phyloP scores from a whole-genome alignment of 140 eudicot species.

The Oenanthe javanica region DNA sequence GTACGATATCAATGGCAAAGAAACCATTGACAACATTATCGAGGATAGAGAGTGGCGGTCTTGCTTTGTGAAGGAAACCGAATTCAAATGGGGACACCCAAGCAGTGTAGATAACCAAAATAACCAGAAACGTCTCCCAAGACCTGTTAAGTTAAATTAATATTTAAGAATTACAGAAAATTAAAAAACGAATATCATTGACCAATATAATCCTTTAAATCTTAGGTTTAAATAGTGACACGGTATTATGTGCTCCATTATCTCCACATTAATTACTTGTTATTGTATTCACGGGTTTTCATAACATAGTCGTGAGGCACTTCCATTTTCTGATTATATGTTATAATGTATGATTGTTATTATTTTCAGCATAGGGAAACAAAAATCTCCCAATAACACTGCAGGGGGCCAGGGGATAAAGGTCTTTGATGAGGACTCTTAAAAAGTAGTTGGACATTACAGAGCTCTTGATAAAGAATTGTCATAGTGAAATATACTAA shows the following conservation, averaged over 20 bases:
- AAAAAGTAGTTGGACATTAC: background rate
- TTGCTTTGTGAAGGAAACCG: constrained; percentile 49
- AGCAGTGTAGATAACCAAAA: constrained; percentile 72
- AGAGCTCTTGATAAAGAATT: background rate
- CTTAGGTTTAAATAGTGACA: background rate
- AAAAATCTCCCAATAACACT: background rate
- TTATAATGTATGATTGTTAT: background rate
- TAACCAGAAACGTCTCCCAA: constrained; percentile 57
- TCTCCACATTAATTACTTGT: background rate
- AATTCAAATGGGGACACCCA: constrained; percentile 92
- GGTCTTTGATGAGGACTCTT: background rate
- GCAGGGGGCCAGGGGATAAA: background rate
- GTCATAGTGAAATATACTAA: background rate
- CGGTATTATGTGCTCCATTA: background rate
- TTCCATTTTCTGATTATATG: background rate
- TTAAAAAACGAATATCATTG: background rate
- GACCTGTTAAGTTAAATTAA: constrained; percentile 29
- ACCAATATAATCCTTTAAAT: background rate
- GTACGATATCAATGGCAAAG: constrained; percentile 60
- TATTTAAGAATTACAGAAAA: background rate
- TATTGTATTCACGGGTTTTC: background rate
- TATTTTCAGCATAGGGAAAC: background rate
- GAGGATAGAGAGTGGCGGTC: constrained; percentile 36
- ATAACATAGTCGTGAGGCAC: background rate
- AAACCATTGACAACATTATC: constrained; percentile 72